A percentile compares a stretch with the other conserved stretches of the same genome.
These are phyloP conservation scores for Neurospora pannonica DNA, from an alignment of 495 filamentous ascomycete genomes.

Conservation along the genomic window DNA sequence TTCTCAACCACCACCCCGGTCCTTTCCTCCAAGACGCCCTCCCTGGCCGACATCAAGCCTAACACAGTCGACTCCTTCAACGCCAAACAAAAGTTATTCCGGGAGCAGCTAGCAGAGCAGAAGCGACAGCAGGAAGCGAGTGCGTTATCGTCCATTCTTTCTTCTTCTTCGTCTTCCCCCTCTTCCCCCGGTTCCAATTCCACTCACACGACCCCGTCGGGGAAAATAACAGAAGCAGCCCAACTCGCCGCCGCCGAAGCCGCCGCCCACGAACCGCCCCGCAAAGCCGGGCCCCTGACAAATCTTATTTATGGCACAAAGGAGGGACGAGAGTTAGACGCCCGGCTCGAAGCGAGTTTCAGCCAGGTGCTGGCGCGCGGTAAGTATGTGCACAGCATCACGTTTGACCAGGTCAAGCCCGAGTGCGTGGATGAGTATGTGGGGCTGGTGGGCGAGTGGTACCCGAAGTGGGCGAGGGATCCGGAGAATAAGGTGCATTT, in stretches of 20 bases:
- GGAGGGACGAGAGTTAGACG: slow-evolving; percentile 83
- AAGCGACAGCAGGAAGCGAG: slow-evolving; percentile 78
- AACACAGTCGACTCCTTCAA: slow-evolving; percentile 62
- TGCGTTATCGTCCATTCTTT: slow-evolving; percentile 35
- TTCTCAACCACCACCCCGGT: slow-evolving; percentile 49
- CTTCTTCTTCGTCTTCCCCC: slow-evolving; percentile 41
- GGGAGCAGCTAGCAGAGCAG: slow-evolving; percentile 66
- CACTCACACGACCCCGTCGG: slow-evolving; percentile 24
- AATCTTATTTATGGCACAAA: slow-evolving; percentile 93
- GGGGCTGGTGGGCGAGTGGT: slow-evolving; percentile 83
- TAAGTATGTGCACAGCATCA: slow-evolving; percentile 97
- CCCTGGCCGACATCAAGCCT: slow-evolving; percentile 70
- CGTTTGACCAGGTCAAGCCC: slow-evolving; percentile 92
- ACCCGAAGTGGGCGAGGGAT: slow-evolving; percentile 71
- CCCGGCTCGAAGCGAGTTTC: slow-evolving; percentile 91
- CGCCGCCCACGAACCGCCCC: slow-evolving; percentile 29
- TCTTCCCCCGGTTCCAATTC: slow-evolving; percentile 35
- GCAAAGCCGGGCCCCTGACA: slow-evolving; percentile 45
- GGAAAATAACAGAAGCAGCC: slow-evolving; percentile 35
- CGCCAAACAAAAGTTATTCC: slow-evolving; percentile 73
- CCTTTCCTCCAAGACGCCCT: slow-evolving; percentile 48
- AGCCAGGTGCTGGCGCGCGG: slow-evolving; percentile 87
- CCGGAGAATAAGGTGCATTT: slow-evolving; percentile 88
- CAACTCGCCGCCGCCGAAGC: slow-evolving; percentile 23
- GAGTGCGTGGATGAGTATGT: slow-evolving; percentile 94